Conservation (phyloP, 768 basidiomycete genomes). For the Gloeophyllum trabeum region DNA sequence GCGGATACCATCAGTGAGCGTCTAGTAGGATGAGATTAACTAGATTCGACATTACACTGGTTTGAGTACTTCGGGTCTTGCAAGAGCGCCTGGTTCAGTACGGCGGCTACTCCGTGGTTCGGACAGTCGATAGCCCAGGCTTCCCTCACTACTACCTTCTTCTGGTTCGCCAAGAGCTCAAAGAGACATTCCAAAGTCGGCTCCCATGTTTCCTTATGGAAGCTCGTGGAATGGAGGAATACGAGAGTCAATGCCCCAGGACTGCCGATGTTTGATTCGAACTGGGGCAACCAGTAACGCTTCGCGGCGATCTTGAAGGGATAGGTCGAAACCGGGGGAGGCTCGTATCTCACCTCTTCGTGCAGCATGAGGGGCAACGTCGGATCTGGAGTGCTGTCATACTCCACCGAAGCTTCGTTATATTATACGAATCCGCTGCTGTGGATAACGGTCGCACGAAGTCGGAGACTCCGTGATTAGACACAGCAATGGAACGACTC, state of each 20-base stretch:
- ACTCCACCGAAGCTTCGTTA: too few species aligned
- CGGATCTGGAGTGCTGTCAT: too few species aligned
- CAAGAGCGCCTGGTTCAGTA: slow-evolving; percentile 38
- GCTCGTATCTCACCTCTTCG: not conserved
- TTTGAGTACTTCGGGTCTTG: slow-evolving; percentile 30
- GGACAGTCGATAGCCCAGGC: slow-evolving; percentile 67
- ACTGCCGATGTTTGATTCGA: not conserved
- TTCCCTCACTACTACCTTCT: slow-evolving; percentile 31
- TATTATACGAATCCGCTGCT: too few species aligned
- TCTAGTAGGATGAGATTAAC: slow-evolving; percentile 3
- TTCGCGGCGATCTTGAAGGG: not conserved
- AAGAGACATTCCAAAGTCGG: slow-evolving; percentile 44
- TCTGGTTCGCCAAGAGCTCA: slow-evolving; percentile 12
- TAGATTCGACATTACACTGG: slow-evolving; percentile 26
- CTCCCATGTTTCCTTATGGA: slow-evolving; percentile 69
- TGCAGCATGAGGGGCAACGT: not conserved
- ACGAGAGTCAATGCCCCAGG: slow-evolving; percentile 42
- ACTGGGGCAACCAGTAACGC: not conserved
- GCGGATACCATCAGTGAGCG: too few species aligned
- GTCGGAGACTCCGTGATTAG: too few species aligned
- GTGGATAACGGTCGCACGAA: too few species aligned
- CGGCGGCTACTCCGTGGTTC: slow-evolving; percentile 56
- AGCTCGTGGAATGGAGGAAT: slow-evolving; percentile 60
- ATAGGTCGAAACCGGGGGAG: too few species aligned
- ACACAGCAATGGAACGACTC: too few species aligned